Evolutionary conservation across 345 rosid species (phyloP).

Genomic region (Excoecaria agallocha): DNA sequence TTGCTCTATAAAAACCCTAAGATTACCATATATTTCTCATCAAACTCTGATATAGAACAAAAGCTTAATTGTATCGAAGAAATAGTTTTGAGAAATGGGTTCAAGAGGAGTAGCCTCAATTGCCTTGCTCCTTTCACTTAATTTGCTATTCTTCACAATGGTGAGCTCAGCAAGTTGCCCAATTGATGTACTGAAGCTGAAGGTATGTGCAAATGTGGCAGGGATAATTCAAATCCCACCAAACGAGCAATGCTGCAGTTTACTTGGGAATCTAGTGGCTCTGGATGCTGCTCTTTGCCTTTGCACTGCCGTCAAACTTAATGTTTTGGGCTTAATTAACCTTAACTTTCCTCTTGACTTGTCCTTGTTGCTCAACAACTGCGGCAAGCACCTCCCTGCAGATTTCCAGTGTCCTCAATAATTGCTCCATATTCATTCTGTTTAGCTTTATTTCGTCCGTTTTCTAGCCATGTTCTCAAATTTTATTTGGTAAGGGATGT

Average conservation of each 20-base stretch:
- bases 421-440: background rate
- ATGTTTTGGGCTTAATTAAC: slow-evolving; percentile 46
- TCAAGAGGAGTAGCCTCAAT: background rate
- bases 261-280: slow-evolving; percentile 44
- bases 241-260: slow-evolving; percentile 40
- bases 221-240: slow-evolving; percentile 30
- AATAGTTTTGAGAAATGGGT: background rate
- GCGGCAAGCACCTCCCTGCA: slow-evolving; percentile 30
- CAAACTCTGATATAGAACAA: background rate
- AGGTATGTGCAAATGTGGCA: slow-evolving; percentile 43
- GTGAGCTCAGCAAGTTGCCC: slow-evolving; percentile 34
- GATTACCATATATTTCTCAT: background rate
- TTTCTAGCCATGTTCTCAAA: too few species aligned
- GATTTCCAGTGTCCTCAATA: slow-evolving; percentile 43
- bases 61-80: too few species aligned
- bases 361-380: slow-evolving; percentile 44
- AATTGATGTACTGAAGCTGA: slow-evolving; percentile 42
- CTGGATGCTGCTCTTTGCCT: slow-evolving; percentile 59
- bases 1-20: background rate
- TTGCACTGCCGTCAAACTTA: slow-evolving; percentile 48
- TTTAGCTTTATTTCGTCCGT: too few species aligned
- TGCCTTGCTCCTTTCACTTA: background rate
- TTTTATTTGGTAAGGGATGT: too few species aligned
- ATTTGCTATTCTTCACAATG: slow-evolving; percentile 6
- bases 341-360: slow-evolving; percentile 43